These are phyloP conservation scores for Alternaria triticimaculans DNA, from an alignment of 2,329 filamentous ascomycete species.

Conservation along the genomic window DNA sequence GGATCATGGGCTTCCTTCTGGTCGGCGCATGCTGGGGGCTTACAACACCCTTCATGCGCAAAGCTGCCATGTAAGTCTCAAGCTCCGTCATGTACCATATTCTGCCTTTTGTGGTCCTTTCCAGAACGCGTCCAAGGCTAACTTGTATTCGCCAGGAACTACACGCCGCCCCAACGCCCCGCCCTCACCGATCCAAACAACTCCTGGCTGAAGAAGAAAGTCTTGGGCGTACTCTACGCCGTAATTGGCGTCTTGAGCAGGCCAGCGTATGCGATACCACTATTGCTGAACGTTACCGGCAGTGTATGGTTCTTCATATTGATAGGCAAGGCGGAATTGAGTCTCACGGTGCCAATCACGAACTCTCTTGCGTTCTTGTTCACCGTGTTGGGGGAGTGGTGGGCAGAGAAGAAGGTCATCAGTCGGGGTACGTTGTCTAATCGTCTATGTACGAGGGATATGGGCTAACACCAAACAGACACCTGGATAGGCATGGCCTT, in stretches of 20 bases:
- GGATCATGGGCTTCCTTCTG: constrained; percentile 85
- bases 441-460: neutral
- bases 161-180: constrained; percentile 61
- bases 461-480: constrained; percentile 58
- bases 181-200: constrained; percentile 46
- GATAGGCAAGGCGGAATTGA: constrained; percentile 90
- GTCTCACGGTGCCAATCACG: constrained; percentile 90
- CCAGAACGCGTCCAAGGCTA: neutral
- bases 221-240: constrained; percentile 73
- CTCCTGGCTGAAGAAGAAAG: constrained; percentile 68
- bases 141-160: constrained; percentile 52
- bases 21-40: constrained; percentile 93
- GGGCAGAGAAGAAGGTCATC: constrained; percentile 89
- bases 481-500: constrained; percentile 83
- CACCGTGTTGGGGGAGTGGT: constrained; percentile 94
- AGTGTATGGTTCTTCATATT: constrained; percentile 97
- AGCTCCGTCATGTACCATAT: neutral
- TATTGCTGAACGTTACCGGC: constrained; percentile 88
- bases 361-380: constrained; percentile 97
- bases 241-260: constrained; percentile 80
- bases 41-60: constrained; percentile 87
- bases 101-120: neutral
- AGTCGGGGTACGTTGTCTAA: constrained; percentile 68
- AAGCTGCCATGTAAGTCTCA: constrained; percentile 68
- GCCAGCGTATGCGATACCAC: constrained; percentile 82